A percentile compares a stretch with the other conserved stretches of the same genome.
Conservation (phyloP, 2,329 filamentous ascomycete genomes). For the Blastomyces gilchristii region DNA sequence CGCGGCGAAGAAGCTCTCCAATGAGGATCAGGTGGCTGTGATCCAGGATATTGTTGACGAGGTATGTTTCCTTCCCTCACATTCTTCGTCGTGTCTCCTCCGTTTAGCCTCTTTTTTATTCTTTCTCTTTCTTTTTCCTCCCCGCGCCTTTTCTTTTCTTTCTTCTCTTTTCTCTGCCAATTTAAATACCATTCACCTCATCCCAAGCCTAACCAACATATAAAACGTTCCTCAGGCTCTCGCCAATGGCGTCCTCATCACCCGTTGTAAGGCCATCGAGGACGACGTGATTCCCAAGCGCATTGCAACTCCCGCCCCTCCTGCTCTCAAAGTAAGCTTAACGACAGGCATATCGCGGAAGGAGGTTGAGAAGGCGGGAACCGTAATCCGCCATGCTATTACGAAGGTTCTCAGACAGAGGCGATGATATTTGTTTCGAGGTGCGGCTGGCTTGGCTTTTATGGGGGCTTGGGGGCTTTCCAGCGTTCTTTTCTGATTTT, state of each 20-base stretch:
- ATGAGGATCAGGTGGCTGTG: slow-evolving; percentile 71
- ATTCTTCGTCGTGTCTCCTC: background rate
- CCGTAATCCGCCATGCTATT: slow-evolving; percentile 78
- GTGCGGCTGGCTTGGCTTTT: background rate
- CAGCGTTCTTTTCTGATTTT: background rate
- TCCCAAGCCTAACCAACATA: background rate
- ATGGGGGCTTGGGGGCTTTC: background rate
- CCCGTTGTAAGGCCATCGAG: slow-evolving; percentile 70
- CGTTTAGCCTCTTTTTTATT: background rate
- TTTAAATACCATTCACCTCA: background rate
- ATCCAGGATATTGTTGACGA: slow-evolving; percentile 93
- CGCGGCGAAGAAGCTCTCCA: slow-evolving; percentile 54
- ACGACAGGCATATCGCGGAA: slow-evolving; percentile 82
- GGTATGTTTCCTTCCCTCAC: slow-evolving; percentile 41
- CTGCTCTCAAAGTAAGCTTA: slow-evolving; percentile 83
- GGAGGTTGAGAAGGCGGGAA: slow-evolving; percentile 89
- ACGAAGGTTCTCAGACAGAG: slow-evolving; percentile 70
- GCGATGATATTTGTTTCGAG: slow-evolving; percentile 13
- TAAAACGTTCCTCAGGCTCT: slow-evolving; percentile 50
- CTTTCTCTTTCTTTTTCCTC: background rate
- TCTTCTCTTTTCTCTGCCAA: background rate
- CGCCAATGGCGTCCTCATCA: slow-evolving; percentile 80
- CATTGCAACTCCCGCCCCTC: slow-evolving; percentile 57
- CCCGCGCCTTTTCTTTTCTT: background rate
- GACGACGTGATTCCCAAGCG: slow-evolving; percentile 57